Percentiles rank a stretch among this genome's conserved stretches.
Conservation (phyloP, 805 yeast genomes). For the Brettanomyces bruxellensis region DNA sequence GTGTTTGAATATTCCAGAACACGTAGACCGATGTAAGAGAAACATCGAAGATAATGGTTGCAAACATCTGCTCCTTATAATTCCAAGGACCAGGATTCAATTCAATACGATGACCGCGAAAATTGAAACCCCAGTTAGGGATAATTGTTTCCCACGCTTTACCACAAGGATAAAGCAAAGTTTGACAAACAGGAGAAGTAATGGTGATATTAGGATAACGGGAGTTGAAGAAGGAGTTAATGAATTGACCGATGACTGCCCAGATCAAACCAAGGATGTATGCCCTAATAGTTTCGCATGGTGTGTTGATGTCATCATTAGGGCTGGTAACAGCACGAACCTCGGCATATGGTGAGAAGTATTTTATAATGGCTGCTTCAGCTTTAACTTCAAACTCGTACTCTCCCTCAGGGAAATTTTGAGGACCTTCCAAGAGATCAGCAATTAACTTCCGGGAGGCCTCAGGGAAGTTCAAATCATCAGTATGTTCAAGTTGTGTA, state of each 20-base stretch:
- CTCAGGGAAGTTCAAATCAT: conserved; percentile 25
- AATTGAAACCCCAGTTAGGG: conserved; percentile 33
- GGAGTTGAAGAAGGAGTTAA: conserved; percentile 50
- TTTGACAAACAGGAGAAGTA: conserved; percentile 45
- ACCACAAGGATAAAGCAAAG: conserved; percentile 56
- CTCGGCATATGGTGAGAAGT: conserved; percentile 53
- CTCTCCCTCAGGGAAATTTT: not conserved
- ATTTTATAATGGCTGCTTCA: conserved; percentile 30
- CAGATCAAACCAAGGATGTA: conserved; percentile 11
- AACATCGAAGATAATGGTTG: conserved; percentile 36
- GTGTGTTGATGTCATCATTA: conserved; percentile 39
- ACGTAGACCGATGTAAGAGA: conserved; percentile 26
- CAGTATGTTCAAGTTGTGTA: conserved; percentile 17
- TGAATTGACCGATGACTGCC: conserved; percentile 42
- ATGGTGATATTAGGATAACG: conserved; percentile 47
- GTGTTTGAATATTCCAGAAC: conserved; percentile 26
- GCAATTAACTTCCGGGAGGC: not conserved
- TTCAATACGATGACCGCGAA: conserved; percentile 28
- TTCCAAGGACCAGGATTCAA: conserved; percentile 61
- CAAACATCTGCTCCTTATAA: conserved; percentile 56
- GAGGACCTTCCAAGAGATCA: not conserved
- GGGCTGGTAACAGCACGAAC: conserved; percentile 55
- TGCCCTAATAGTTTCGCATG: conserved; percentile 34
- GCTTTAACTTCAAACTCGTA: conserved; percentile 17
- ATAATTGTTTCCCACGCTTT: conserved; percentile 32